These are phyloP conservation scores for Erysimum cheiri DNA, from an alignment of 441 rosid genomes.

Conservation along the genomic window DNA sequence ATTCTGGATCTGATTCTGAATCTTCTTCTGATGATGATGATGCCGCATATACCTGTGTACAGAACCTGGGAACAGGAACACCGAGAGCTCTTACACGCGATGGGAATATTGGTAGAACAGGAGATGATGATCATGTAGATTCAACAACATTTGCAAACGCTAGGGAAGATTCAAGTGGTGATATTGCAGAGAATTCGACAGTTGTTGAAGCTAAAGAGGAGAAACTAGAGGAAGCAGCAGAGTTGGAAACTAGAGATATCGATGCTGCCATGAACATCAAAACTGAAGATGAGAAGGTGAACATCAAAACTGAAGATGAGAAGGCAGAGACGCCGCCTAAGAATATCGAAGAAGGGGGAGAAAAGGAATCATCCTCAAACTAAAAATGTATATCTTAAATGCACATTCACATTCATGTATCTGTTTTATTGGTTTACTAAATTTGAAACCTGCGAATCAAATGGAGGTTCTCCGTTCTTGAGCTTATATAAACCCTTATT, in stretches of 20 bases:
- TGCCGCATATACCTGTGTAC: constrained; percentile 39
- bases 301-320: constrained; percentile 31
- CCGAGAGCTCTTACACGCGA: constrained; percentile 40
- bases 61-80: constrained; percentile 35
- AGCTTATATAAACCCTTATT: background rate
- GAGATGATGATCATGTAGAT: constrained; percentile 26
- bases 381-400: constrained; percentile 21
- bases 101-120: constrained; percentile 40
- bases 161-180: constrained; percentile 26
- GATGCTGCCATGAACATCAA: background rate
- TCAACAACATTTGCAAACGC: constrained; percentile 27
- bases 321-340: constrained; percentile 21
- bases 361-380: constrained; percentile 23
- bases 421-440: constrained; percentile 1
- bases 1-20: constrained; percentile 52
- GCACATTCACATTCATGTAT: constrained; percentile 27
- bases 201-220: constrained; percentile 35
- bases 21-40: constrained; percentile 45
- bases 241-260: constrained; percentile 14
- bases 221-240: constrained; percentile 24
- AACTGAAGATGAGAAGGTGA: constrained; percentile 29
- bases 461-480: constrained; percentile 1
- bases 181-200: constrained; percentile 11
- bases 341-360: constrained; percentile 27
- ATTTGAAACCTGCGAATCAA: constrained; percentile 2